phyloP scores from a whole-genome alignment of 2,329 filamentous ascomycete species.

The Ophiostoma montium region DNA sequence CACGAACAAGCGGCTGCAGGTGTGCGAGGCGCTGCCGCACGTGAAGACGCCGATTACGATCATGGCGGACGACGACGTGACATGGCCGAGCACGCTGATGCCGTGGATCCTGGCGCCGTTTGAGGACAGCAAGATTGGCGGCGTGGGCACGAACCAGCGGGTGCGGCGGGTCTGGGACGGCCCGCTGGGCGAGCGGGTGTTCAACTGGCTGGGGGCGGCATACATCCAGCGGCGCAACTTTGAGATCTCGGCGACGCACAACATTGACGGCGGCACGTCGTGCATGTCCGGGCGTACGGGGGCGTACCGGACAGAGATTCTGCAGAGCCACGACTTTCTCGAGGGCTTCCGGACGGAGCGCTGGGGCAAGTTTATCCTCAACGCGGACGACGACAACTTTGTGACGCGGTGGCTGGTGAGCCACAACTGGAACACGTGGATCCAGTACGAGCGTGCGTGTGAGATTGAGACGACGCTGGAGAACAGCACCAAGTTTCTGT shows the following conservation, averaged over 20 bases:
- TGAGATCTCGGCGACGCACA: constrained; percentile 89
- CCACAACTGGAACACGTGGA: constrained; percentile 84
- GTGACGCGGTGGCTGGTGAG: constrained; percentile 91
- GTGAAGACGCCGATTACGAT: constrained; percentile 75
- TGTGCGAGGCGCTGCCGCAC: constrained; percentile 78
- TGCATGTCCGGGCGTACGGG: constrained; percentile 93
- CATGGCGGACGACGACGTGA: constrained; percentile 92
- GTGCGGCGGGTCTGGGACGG: constrained; percentile 54
- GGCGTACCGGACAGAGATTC: constrained; percentile 77
- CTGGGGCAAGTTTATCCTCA: constrained; percentile 78
- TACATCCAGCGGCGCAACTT: constrained; percentile 94
- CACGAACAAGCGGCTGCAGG: constrained; percentile 90
- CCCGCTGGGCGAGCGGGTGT: constrained; percentile 49
- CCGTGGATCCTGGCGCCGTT: constrained; percentile 91
- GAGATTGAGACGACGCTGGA: constrained; percentile 89
- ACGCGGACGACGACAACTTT: constrained; percentile 97
- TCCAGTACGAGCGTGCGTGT: constrained; percentile 85
- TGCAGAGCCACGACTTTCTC: constrained; percentile 73
- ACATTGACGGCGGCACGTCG: constrained; percentile 89
- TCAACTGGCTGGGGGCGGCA: constrained; percentile 80
- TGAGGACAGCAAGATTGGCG: constrained; percentile 69
- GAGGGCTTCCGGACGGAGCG: constrained; percentile 84
- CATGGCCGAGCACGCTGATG: constrained; percentile 73
- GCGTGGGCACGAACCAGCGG: constrained; percentile 83
- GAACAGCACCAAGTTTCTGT: constrained; percentile 75